These are phyloP conservation scores for Leishmania arabica DNA, from an alignment of 208 protist genomes.

Conservation along the genomic window DNA sequence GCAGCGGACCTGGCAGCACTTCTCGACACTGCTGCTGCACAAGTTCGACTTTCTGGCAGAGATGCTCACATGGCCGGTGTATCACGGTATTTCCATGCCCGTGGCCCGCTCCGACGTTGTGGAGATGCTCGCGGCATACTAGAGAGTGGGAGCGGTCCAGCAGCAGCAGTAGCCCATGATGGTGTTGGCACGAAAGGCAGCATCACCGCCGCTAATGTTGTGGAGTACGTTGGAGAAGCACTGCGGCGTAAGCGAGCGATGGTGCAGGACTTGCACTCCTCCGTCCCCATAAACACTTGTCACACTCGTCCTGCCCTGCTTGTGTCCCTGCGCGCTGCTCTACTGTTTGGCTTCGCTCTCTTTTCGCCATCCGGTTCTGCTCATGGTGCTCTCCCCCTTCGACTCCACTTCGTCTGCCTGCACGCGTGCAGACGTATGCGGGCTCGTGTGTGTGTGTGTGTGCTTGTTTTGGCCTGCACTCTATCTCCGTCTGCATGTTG, in stretches of 20 bases:
- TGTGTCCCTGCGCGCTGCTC: not conserved
- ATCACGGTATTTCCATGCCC: constrained; percentile 44
- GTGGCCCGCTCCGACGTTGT: constrained; percentile 46
- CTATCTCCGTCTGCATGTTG: too few relatives aligned
- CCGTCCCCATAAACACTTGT: too few relatives aligned
- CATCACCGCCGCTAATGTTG: not conserved
- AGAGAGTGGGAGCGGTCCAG: not conserved
- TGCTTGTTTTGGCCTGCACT: not conserved
- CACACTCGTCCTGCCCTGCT: not conserved
- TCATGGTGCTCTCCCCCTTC: not conserved
- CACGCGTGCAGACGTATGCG: not conserved
- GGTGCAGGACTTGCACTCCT: not conserved
- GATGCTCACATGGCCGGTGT: constrained; percentile 63
- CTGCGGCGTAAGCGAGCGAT: not conserved
- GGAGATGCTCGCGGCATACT: constrained; percentile 52
- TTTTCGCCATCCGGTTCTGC: not conserved
- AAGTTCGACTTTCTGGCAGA: constrained; percentile 72
- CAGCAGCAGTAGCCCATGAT: not conserved
- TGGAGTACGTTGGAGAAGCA: not conserved
- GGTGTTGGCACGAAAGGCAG: not conserved
- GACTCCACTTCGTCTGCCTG: not conserved
- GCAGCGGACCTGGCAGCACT: constrained; percentile 86
- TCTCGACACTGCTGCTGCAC: constrained; percentile 60
- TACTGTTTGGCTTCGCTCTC: not conserved
- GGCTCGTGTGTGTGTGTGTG: not conserved